These are phyloP conservation scores for Phaffomyces thermotolerans DNA, from an alignment of 805 yeast genomes.

Conservation along the genomic window DNA sequence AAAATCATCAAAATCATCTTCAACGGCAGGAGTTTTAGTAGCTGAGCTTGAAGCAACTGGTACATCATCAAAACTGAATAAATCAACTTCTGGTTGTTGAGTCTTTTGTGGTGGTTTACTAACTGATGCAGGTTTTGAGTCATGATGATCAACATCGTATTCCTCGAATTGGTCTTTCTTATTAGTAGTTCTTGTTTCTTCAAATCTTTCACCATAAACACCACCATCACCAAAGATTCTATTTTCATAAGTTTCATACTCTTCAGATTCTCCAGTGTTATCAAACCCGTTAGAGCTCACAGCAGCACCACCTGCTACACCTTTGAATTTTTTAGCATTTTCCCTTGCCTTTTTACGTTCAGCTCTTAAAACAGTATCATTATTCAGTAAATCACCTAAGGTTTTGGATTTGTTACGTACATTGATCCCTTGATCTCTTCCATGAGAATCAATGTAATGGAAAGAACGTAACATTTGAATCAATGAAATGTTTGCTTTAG, in stretches of 20 bases:
- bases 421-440: slow-evolving; percentile 93
- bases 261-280: slow-evolving; percentile 22
- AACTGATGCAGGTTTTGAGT: background rate
- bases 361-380: slow-evolving; percentile 65
- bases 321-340: slow-evolving; percentile 75
- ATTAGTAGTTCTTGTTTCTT: slow-evolving; percentile 43
- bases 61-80: slow-evolving; percentile 39
- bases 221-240: slow-evolving; percentile 70
- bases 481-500: slow-evolving; percentile 72
- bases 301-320: slow-evolving; percentile 58
- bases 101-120: background rate
- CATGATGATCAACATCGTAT: slow-evolving; percentile 40
- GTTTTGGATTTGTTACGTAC: slow-evolving; percentile 88
- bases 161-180: slow-evolving; percentile 45
- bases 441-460: slow-evolving; percentile 90
- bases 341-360: slow-evolving; percentile 91
- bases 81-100: slow-evolving; percentile 32
- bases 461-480: slow-evolving; percentile 85
- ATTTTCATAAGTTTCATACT: slow-evolving; percentile 38
- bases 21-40: background rate
- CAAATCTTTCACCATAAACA: slow-evolving; percentile 59
- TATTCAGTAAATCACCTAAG: slow-evolving; percentile 61
- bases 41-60: slow-evolving; percentile 10
- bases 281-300: slow-evolving; percentile 23
- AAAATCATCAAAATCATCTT: slow-evolving; percentile 60